These are phyloP conservation scores for Lavandula angustifolia DNA, from an alignment of 257 asterid species.

Conservation along the genomic window DNA sequence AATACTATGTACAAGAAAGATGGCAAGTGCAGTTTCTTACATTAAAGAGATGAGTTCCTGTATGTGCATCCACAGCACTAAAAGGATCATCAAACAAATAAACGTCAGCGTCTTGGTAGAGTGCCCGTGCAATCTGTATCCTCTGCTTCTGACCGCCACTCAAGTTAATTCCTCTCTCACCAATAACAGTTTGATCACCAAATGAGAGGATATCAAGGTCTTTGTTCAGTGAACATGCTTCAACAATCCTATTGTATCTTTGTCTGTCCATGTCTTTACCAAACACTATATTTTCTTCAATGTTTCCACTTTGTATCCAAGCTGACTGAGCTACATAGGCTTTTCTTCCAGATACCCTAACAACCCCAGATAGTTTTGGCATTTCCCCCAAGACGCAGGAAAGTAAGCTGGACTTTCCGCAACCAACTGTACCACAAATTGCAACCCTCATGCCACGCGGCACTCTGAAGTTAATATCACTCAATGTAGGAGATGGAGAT, in stretches of 20 bases:
- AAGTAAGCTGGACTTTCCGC: slow-evolving; percentile 90
- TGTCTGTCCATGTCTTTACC: slow-evolving; percentile 72
- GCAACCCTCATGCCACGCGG: slow-evolving; percentile 79
- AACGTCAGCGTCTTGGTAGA: slow-evolving; percentile 80
- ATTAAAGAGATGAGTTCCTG: slow-evolving; percentile 79
- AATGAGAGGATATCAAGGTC: slow-evolving; percentile 75
- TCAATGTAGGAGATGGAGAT: not conserved
- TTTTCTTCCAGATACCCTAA: slow-evolving; percentile 56
- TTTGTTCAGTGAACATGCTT: slow-evolving; percentile 71
- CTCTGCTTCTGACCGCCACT: slow-evolving; percentile 96
- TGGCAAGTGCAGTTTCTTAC: slow-evolving; percentile 42
- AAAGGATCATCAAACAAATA: slow-evolving; percentile 93
- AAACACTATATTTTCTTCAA: slow-evolving; percentile 77
- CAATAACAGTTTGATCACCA: slow-evolving; percentile 87
- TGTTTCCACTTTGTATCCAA: slow-evolving; percentile 91
- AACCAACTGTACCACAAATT: slow-evolving; percentile 86
- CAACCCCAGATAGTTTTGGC: slow-evolving; percentile 67
- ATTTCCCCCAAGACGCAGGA: slow-evolving; percentile 77
- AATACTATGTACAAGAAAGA: not conserved
- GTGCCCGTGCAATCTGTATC: slow-evolving; percentile 85
- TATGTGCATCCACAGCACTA: slow-evolving; percentile 96
- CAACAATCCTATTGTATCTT: slow-evolving; percentile 58
- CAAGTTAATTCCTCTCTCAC: slow-evolving; percentile 91
- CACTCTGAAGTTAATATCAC: slow-evolving; percentile 35
- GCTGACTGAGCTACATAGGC: slow-evolving; percentile 89